Percentiles rank a stretch among this genome's conserved stretches.
phyloP scores from a whole-genome alignment of 2,329 filamentous ascomycete species.

The Xylaria sp. region DNA sequence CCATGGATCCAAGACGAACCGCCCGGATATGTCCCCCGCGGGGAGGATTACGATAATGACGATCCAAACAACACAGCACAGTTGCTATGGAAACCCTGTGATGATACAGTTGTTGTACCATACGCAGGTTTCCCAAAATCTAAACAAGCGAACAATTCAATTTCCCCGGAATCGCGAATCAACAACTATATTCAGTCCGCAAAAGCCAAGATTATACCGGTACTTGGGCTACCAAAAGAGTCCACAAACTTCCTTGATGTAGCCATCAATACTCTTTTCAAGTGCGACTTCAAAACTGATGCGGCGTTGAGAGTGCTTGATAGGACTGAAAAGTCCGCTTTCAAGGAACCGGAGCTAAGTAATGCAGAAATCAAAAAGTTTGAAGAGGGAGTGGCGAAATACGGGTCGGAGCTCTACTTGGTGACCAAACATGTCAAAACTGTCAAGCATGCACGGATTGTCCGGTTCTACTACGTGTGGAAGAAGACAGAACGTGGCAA shows the following conservation, averaged over 20 bases:
- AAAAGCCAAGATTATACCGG: slow-evolving; percentile 66
- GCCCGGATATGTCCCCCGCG: slow-evolving; percentile 83
- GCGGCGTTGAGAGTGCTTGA: slow-evolving; percentile 76
- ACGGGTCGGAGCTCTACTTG: slow-evolving; percentile 86
- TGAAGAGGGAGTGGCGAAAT: slow-evolving; percentile 89
- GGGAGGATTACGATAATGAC: slow-evolving; percentile 78
- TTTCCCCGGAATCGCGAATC: slow-evolving; percentile 67
- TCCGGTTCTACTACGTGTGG: slow-evolving; percentile 97
- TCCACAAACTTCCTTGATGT: slow-evolving; percentile 91
- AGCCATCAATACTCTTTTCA: slow-evolving; percentile 78
- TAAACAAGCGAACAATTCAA: slow-evolving; percentile 55
- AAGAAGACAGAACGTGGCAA: slow-evolving; percentile 90
- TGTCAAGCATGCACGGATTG: slow-evolving; percentile 80
- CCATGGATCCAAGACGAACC: slow-evolving; percentile 96
- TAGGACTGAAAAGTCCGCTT: slow-evolving; percentile 73
- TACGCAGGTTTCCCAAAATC: slow-evolving; percentile 32
- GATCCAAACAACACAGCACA: slow-evolving; percentile 81
- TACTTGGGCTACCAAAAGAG: slow-evolving; percentile 76
- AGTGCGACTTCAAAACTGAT: slow-evolving; percentile 76
- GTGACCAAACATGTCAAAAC: slow-evolving; percentile 89
- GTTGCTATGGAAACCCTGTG: slow-evolving; percentile 81
- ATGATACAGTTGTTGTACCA: slow-evolving; percentile 45
- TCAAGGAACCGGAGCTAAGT: slow-evolving; percentile 86
- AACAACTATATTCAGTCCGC: slow-evolving; percentile 81
- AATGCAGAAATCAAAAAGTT: slow-evolving; percentile 87